Conservation (phyloP, 2,329 filamentous ascomycete species). For the Neonectria coccinea region DNA sequence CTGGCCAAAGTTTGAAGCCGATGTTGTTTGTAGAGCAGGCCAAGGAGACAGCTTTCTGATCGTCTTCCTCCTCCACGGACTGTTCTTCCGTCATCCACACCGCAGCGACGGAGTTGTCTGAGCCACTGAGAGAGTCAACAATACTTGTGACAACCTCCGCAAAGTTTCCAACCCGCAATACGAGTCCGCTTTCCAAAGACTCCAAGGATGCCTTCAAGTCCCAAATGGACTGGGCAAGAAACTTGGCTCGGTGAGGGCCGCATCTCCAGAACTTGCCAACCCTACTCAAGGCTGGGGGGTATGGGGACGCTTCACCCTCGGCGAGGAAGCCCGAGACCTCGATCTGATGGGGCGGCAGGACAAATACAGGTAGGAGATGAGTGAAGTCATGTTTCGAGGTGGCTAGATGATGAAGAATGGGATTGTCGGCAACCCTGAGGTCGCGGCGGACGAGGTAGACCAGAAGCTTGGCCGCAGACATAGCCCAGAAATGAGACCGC, state of each 20-base stretch:
- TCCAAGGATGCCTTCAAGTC: conserved; percentile 74
- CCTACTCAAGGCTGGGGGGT: conserved; percentile 74
- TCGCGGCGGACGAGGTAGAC: conserved; percentile 81
- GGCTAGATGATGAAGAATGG: conserved; percentile 71
- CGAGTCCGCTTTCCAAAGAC: conserved; percentile 68
- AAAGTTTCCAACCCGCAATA: conserved; percentile 72
- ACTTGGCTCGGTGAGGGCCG: conserved; percentile 77
- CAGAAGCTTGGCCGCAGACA: conserved; percentile 63
- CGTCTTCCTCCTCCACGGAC: conserved; percentile 74
- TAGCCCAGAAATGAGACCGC: conserved; percentile 30
- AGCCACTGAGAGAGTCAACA: conserved; percentile 60
- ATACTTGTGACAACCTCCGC: conserved; percentile 70
- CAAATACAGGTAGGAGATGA: conserved; percentile 77
- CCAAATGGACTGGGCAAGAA: conserved; percentile 79
- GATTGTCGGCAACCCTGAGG: conserved; percentile 79
- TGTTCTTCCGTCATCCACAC: conserved; percentile 83
- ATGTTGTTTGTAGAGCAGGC: conserved; percentile 65
- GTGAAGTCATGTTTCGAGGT: conserved; percentile 68
- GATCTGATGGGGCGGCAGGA: conserved; percentile 77
- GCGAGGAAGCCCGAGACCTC: conserved; percentile 81
- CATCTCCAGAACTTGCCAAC: conserved; percentile 78
- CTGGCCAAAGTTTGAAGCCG: conserved; percentile 74
- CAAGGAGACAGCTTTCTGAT: conserved; percentile 68
- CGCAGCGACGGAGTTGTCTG: conserved; percentile 63
- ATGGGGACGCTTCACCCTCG: conserved; percentile 68